Base-by-base conservation (phyloP, 2,329 filamentous ascomycete genomes). In the Colletotrichum orbiculare region DNA sequence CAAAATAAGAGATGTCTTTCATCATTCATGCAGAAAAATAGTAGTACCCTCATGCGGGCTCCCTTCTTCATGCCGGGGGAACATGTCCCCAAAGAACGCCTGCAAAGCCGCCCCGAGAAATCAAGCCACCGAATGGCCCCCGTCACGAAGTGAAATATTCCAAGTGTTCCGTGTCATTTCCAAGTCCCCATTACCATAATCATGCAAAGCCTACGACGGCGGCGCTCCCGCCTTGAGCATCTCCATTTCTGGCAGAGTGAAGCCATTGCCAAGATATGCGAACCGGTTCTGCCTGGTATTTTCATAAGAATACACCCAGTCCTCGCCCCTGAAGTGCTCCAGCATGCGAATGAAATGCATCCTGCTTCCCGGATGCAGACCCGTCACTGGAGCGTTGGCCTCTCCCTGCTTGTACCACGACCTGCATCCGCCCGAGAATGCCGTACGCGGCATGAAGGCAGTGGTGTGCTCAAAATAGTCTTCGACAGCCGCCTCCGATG, bases 281-380 rank as follows among this genome's bases (percentile, higher is more conserved):
- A 85, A 86, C 38, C 83, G 74, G 67, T 85, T 85, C 60, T 68
- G 67, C 65, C 67, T 72, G 15, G 66, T 58, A 9, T 38, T 58
- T 35, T 79, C 76, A 46, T 83, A 82, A 25, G 81, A 75, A 68
- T 83, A 86, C 49, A 86, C 83, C 76, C 79, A 87, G 68, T 87
- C 82, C 71, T 86, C 84, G 15, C 79, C 81, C 43, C 84, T 75
- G 64, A 86, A 80, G 8, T 72, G 70, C 68, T 82, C 80, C 25
- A 87, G 75, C 81, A 85, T 85, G 66, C 83, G 80, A 71, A 85
- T 82, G 72, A 85, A 85, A 69, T 85, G 82, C 55, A 82, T 75
- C 34, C 83, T 76, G 68, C 81, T 83, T 6, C 83, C 83, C 0
- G 83, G 83, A 67, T 85, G 83, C 49, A 86, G 72, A 3, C 81